Base-by-base conservation (phyloP, 192 early-diverging fungal species). In the Rhizophlyctis rosea region DNA sequence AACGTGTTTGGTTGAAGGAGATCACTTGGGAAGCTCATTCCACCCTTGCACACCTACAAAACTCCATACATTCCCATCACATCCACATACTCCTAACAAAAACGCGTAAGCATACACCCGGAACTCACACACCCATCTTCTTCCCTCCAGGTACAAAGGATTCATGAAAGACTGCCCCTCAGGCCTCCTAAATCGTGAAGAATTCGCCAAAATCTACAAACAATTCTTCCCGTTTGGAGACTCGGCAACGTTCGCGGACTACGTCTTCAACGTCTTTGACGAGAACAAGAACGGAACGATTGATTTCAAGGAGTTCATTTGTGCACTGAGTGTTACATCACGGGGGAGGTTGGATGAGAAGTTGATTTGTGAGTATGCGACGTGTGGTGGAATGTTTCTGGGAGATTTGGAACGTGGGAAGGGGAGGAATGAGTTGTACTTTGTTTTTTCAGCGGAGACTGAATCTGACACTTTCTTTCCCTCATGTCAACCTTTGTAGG, bases 151-250 rank as follows among this genome's bases (percentile, higher is more conserved):
- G 88, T 90, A 95, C 78, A 93, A 93, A 72, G 92, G 93, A 18
- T 97, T 97, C 65, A 76, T 93, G 49, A 93, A 91, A 74, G 93
- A 95, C 65, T 95, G 92, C 62, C 94, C 94, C 5, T 75, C 80
- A 4, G 94, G 94, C 28, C 75, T 86, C 68, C 80, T 98, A 31
- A 85, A 91, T 80, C 84, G 87, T 67, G 75, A 85, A 2, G 89
- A 93, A 62, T 95, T 98, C 63, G 88, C 87, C 72, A 87, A 90
- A 54, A 93, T 95, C 54, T 98, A 94, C 78, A 94, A 95, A 74
- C 89, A 91, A 62, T 95, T 91, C 69, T 98, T 98, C 64, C 93
- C 95, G n/a, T 95, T 98, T 71, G 95, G 95, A 28, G 91, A 98
- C 70, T 84, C 91, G 4, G 86, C 88, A 44, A 80, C 81, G 44